Evolutionary conservation across 192 early-diverging fungal genomes (phyloP), one percentile per base, ranked within the genome.

Genomic region (Backusella liffmaniae): DNA sequence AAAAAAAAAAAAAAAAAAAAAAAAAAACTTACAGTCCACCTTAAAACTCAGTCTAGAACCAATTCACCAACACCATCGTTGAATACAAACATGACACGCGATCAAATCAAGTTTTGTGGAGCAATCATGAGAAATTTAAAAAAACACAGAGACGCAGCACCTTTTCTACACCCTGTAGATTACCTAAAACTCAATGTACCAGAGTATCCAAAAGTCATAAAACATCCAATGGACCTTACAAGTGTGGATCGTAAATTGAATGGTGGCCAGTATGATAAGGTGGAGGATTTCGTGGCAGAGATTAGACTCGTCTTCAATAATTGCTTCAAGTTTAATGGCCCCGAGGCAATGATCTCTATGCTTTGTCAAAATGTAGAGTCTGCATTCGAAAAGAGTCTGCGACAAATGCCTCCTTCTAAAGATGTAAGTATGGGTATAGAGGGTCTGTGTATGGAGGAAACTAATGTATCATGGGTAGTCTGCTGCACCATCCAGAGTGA

Each of bases 121-220:
- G 89, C 91, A 16, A 91, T 95, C 74, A 80, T 97, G 32, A 88
- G 88, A 36, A 85, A 88, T 7, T 80, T 96, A 41, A 94, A 94
- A 72, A 87, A 90, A 59, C 91, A 95, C 72, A 91, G 94, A 74
- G 94, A 96, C 66, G 93, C 94, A 5, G 87, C 85, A 9, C 91
- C 93, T n/a, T 99, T 99, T 79, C 85, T 96, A 32, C 79, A 91
- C 62, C 94, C 94, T 0, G 94, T 96, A 29, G 94, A 96, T 75
- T 84, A 86, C 51, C 88, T 94, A 30, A 87, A 86, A 56, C 86
- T 94, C 29, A 93, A 91, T 35, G 93, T 96, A 26, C 94, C 93
- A 0, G 93, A 96, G 80, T 96, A 96, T 73, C 85, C 83, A 8
- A 84, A 83, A 9, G 88, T 94, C 37, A 87, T 96, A 71, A 92